Evolutionary conservation across 2,329 filamentous ascomycete species (phyloP).

Genomic region (Microdochium paspali): DNA sequence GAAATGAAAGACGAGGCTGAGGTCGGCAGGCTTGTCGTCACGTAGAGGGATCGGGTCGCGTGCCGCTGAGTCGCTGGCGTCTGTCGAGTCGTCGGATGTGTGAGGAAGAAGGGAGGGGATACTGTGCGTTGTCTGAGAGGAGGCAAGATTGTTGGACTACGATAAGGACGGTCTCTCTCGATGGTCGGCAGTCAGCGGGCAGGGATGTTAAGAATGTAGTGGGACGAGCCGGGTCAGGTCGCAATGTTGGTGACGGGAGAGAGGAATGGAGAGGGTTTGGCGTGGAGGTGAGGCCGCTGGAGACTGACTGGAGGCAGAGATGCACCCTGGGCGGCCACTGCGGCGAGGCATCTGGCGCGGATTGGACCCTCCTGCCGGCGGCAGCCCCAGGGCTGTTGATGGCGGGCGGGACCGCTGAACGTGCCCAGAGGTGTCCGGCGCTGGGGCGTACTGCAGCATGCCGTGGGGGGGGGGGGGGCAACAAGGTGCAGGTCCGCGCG

Average conservation of each 20-base stretch:
- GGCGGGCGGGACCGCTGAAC: too few species aligned
- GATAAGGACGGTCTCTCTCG: neutral
- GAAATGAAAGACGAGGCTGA: neutral
- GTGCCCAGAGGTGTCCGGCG: too few species aligned
- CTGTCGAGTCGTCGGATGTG: neutral
- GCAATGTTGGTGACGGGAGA: neutral
- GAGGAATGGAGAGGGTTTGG: conserved; percentile 1
- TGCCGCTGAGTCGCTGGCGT: neutral
- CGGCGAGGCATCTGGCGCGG: too few species aligned
- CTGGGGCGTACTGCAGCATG: too few species aligned
- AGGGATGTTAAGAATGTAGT: neutral
- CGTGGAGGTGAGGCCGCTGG: neutral
- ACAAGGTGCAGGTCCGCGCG: too few species aligned
- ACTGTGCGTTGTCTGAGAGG: neutral
- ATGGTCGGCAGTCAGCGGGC: neutral
- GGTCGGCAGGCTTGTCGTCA: neutral
- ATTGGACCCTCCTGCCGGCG: too few species aligned
- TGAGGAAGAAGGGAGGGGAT: neutral
- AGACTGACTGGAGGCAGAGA: too few species aligned
- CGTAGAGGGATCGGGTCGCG: neutral
- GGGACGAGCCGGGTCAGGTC: neutral
- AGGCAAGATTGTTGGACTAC: neutral
- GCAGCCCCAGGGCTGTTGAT: too few species aligned
- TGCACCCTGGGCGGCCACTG: too few species aligned
- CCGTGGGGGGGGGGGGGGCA: too few species aligned